A percentile compares a stretch with the other conserved stretches of the same genome.
phyloP scores from a whole-genome alignment of 805 yeast species.

The Priceomyces melissophilus region DNA sequence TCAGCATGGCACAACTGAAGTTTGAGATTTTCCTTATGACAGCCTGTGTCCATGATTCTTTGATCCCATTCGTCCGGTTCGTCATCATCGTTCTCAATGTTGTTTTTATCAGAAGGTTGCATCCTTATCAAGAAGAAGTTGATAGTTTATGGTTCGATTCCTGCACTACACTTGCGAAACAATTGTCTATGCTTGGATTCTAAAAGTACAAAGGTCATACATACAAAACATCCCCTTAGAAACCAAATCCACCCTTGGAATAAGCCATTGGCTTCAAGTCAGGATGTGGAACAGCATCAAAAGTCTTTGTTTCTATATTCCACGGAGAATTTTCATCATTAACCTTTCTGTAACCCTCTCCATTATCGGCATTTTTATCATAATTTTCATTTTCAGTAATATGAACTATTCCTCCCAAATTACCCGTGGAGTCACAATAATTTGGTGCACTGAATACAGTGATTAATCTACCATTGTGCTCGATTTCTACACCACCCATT shows the following conservation, averaged over 20 bases:
- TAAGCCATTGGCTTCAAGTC: constrained; percentile 94
- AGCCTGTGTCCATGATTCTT: constrained; percentile 42
- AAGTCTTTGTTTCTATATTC: constrained; percentile 54
- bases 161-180: background rate
- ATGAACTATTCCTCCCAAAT: constrained; percentile 85
- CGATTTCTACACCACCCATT: constrained; percentile 83
- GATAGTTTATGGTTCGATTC: background rate
- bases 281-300: constrained; percentile 87
- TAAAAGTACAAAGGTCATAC: background rate
- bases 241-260: constrained; percentile 43
- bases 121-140: background rate
- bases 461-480: constrained; percentile 79
- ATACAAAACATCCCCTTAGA: constrained; percentile 13
- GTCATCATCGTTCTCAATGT: constrained; percentile 21
- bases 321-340: constrained; percentile 42
- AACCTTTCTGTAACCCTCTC: constrained; percentile 37
- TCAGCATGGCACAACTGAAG: constrained; percentile 45
- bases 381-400: constrained; percentile 47
- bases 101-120: background rate
- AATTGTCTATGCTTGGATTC: background rate
- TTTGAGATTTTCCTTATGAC: constrained; percentile 38
- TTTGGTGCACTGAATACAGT: constrained; percentile 99
- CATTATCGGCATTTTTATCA: constrained; percentile 43
- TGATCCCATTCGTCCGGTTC: constrained; percentile 48
- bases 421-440: constrained; percentile 91